Evolutionary conservation across 441 rosid species (phyloP).

Genomic region (Jatropha podagrica): DNA sequence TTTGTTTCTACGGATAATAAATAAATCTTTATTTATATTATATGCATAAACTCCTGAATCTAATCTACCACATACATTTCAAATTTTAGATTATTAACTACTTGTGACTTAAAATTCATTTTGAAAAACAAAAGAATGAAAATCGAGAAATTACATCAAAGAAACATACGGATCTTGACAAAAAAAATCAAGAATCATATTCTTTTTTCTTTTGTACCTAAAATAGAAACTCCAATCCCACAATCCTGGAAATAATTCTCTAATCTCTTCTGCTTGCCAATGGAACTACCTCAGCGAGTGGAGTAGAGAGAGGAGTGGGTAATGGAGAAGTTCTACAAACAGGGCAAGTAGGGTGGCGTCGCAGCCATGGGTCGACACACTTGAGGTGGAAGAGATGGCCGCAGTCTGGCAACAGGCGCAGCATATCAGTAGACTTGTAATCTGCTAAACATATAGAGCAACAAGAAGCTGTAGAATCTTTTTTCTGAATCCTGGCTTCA

Average conservation of each 20-base stretch:
- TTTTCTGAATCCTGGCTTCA: conserved; percentile 49
- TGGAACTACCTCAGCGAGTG: conserved; percentile 83
- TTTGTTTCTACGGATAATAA: not conserved
- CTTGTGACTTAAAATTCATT: not conserved
- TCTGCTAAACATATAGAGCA: conserved; percentile 70
- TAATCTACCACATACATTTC: conserved; percentile 7
- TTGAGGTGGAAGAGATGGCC: conserved; percentile 55
- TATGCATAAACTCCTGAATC: conserved; percentile 1
- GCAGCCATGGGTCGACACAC: conserved; percentile 68
- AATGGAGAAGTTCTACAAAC: conserved; percentile 66
- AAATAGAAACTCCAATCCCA: no score
- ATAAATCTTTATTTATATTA: not conserved
- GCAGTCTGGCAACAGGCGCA: conserved; percentile 59
- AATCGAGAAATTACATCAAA: not conserved
- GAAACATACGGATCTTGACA: not conserved
- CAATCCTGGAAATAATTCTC: not conserved
- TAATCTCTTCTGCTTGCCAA: conserved; percentile 47
- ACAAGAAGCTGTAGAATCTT: conserved; percentile 45
- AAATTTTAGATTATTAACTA: not conserved
- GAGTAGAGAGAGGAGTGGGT: conserved; percentile 69
- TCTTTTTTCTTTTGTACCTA: no score
- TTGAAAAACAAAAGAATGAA: conserved; percentile 1
- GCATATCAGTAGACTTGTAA: conserved; percentile 47
- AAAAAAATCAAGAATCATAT: not conserved
- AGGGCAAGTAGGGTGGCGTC: conserved; percentile 61